These are phyloP conservation scores for Fusarium ambrosium DNA, from an alignment of 2,329 filamentous ascomycete species.

Conservation along the genomic window DNA sequence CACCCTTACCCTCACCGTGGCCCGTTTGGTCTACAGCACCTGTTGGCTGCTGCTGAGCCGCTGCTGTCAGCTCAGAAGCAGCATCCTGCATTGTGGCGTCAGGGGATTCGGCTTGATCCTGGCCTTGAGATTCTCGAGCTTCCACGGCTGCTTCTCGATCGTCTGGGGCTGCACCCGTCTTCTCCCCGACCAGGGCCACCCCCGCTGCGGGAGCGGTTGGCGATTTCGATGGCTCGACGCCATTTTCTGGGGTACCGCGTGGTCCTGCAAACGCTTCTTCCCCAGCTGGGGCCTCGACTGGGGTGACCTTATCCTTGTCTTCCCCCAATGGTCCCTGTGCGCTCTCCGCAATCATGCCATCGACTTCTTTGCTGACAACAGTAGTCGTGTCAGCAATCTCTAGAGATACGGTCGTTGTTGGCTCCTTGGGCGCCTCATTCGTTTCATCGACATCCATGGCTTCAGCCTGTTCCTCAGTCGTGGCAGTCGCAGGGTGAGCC, in stretches of 20 bases:
- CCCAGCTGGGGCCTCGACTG: slow-evolving; percentile 12
- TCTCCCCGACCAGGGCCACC: slow-evolving; percentile 5
- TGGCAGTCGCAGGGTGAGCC: not conserved
- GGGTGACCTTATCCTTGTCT: slow-evolving; percentile 6
- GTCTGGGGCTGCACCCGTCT: slow-evolving; percentile 7
- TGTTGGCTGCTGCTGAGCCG: slow-evolving; percentile 6
- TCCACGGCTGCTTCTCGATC: slow-evolving; percentile 1
- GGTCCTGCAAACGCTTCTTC: slow-evolving; percentile 17
- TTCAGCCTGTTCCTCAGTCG: slow-evolving; percentile 18
- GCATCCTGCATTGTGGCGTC: slow-evolving; percentile 37
- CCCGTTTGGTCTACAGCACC: slow-evolving; percentile 9
- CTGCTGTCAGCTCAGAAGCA: slow-evolving; percentile 13
- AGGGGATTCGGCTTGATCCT: slow-evolving; percentile 15
- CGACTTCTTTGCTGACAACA: slow-evolving; percentile 19
- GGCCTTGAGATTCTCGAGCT: slow-evolving; percentile 11
- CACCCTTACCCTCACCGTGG: slow-evolving; percentile 6
- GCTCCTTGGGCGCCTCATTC: not conserved
- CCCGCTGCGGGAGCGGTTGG: slow-evolving; percentile 12
- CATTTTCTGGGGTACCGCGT: slow-evolving; percentile 20
- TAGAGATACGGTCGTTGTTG: slow-evolving; percentile 7
- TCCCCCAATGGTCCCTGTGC: slow-evolving; percentile 5
- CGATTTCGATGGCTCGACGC: slow-evolving; percentile 8
- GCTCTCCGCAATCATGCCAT: slow-evolving; percentile 15
- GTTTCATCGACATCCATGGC: slow-evolving; percentile 42
- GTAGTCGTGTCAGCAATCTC: slow-evolving; percentile 25